Base-by-base conservation (phyloP, 306 rosid genomes). In the Begonia fuchsioides region DNA sequence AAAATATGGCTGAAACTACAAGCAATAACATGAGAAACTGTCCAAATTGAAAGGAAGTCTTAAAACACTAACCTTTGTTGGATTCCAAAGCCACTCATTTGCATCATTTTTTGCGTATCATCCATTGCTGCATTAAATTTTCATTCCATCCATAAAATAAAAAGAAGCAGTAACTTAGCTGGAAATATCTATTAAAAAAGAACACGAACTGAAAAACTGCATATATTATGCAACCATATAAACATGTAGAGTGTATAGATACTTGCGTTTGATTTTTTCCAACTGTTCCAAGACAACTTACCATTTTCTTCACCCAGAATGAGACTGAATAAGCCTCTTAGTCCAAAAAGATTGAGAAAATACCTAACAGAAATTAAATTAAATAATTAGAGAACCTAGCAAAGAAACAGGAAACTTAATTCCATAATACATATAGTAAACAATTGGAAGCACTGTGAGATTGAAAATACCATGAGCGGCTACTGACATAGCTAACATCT, bases 281-380 rank as follows among this genome's bases (percentile, higher is more conserved):
- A 41, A 41, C 3, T 41, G 45, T 41, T 10, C 14, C n/a, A 10
- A 10, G 45, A 32, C 51, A 13, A 69, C 98, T 47, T 52, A 85
- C 98, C 98, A 77, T 92, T 92, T 68, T 92, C 98, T 79, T 92
- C 98, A 18, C 98, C 98, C 75, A 92, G 68, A 63, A 90, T 85
- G 78, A 90, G 98, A 75, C 95, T 85, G 68, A 90, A 90, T 70
- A 90, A 73, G 54, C 98, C 98, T 75, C 98, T 77, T 64, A 85
- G 68, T 67, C 98, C 98, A 63, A 90, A 90, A 49, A 90, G 76
- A 79, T 90, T 90, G 68, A 90, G 93, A 54, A 90, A 90, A 73
- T 90, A 85, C 96, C 98, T 85, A 79, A 64, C 58, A 78, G 12
- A 66, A n/a, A n/a, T 38, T 12, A 26, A 26, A 4, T 26, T 26